These are phyloP conservation scores for Dispira parvispora DNA, from an alignment of 192 early-diverging fungal species.

Conservation along the genomic window DNA sequence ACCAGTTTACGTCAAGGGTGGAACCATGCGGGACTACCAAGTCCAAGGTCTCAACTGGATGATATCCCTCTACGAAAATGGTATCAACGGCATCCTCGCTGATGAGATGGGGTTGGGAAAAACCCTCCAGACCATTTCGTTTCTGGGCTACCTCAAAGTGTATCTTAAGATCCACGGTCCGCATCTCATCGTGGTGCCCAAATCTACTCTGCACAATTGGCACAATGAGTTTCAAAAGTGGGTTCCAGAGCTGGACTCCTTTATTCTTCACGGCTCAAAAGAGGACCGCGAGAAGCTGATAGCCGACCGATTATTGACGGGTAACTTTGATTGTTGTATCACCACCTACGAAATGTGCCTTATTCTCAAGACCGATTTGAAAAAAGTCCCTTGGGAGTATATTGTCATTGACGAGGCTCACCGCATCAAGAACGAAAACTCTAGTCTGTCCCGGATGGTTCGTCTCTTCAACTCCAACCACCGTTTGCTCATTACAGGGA, in stretches of 20 bases:
- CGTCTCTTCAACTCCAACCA: conserved; percentile 73
- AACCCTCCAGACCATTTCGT: conserved; percentile 91
- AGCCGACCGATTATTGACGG: conserved; percentile 29
- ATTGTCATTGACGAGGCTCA: conserved; percentile 72
- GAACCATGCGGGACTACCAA: conserved; percentile 92
- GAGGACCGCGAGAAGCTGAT: conserved; percentile 50
- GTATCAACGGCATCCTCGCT: conserved; percentile 98
- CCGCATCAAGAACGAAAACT: conserved; percentile 85
- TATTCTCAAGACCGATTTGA: conserved; percentile 68
- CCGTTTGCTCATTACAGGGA: conserved; percentile 85
- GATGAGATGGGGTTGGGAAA: conserved; percentile 99
- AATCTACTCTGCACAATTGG: conserved; percentile 97
- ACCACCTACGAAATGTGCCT: conserved; percentile 96
- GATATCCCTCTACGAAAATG: conserved; percentile 87
- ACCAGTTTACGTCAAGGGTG: conserved; percentile 74
- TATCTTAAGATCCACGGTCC: conserved; percentile 58
- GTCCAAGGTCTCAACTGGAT: conserved; percentile 96
- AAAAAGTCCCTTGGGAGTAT: conserved; percentile 61
- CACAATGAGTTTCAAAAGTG: conserved; percentile 76
- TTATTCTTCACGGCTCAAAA: conserved; percentile 86
- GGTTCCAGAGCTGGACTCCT: conserved; percentile 73
- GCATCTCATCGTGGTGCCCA: conserved; percentile 91
- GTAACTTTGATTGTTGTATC: conserved; percentile 79
- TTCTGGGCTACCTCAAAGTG: conserved; percentile 88
- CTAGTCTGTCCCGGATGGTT: conserved; percentile 86